phyloP scores from a whole-genome alignment of 1,284 basidiomycete species.

The Laetiporus sulphureus region DNA sequence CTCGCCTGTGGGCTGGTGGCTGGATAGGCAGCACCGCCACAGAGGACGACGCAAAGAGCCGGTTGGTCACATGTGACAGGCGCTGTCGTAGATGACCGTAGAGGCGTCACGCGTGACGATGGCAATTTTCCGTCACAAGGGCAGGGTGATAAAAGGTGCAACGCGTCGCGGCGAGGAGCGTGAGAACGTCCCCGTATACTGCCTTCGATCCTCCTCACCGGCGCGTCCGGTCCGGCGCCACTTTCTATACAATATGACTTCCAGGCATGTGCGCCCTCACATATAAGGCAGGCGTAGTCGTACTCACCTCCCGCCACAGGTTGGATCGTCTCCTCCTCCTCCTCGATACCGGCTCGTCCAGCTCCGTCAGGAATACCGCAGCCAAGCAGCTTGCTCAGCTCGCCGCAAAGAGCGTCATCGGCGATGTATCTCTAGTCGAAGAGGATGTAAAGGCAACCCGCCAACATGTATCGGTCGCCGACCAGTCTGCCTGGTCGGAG shows the following conservation, averaged over 20 bases:
- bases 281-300: conserved; percentile 17
- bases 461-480: conserved; percentile 50
- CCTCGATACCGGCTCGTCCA: conserved; percentile 85
- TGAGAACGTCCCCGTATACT: conserved; percentile 34
- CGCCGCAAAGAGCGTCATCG: conserved; percentile 74
- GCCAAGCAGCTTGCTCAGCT: conserved; percentile 91
- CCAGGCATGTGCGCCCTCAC: conserved; percentile 40
- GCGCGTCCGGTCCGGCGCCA: conserved; percentile 34
- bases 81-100: conserved; percentile 13
- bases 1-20: too few species aligned
- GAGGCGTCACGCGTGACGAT: conserved; percentile 27
- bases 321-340: conserved; percentile 89
- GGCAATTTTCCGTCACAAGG: conserved; percentile 32
- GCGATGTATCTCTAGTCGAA: conserved; percentile 75
- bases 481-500: conserved; percentile 73
- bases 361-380: conserved; percentile 81
- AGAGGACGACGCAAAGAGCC: too few species aligned
- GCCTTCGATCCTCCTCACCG: conserved; percentile 27
- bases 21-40: too few species aligned
- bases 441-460: conserved; percentile 64
- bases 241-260: conserved; percentile 48
- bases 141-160: conserved; percentile 33
- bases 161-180: conserved; percentile 28
- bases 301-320: conserved; percentile 35
- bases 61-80: conserved; percentile 7